Percentiles rank a stretch among this genome's conserved stretches.
Conservation (phyloP, 139 green algal genomes). For the Picochlorum costavermella region DNA sequence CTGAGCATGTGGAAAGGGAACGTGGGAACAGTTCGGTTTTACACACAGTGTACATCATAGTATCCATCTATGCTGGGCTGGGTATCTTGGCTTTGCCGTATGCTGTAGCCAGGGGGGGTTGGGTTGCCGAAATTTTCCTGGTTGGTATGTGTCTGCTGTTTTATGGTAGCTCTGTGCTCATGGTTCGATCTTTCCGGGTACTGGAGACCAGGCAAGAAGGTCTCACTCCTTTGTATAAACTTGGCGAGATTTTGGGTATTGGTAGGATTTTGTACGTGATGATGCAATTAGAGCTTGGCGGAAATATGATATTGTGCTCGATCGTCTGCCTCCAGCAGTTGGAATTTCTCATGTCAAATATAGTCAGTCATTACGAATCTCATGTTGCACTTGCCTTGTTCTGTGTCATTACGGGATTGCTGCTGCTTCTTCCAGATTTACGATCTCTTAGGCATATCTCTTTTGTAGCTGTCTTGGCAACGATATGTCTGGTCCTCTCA, state of each 20-base stretch:
- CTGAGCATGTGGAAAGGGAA: not conserved
- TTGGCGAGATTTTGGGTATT: constrained; percentile 5
- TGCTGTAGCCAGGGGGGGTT: constrained; percentile 33
- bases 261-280: no score
- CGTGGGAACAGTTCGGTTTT: not conserved
- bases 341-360: not conserved
- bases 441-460: no score
- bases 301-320: constrained; percentile 26
- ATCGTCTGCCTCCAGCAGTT: constrained; percentile 1
- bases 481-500: constrained; percentile 16
- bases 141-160: constrained; percentile 21
- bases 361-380: no score
- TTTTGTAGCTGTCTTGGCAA: constrained; percentile 15
- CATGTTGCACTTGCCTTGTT: no score
- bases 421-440: constrained; percentile 17
- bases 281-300: constrained; percentile 30
- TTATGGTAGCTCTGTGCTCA: constrained; percentile 23
- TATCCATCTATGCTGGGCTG: constrained; percentile 26
- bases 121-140: constrained; percentile 21
- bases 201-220: constrained; percentile 7
- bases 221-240: not conserved
- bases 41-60: not conserved
- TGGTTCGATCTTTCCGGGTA: constrained; percentile 27
- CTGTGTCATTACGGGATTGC: constrained; percentile 2
- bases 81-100: constrained; percentile 37